These are phyloP conservation scores for Boletus edulis DNA, from an alignment of 768 basidiomycete genomes.

Conservation along the genomic window DNA sequence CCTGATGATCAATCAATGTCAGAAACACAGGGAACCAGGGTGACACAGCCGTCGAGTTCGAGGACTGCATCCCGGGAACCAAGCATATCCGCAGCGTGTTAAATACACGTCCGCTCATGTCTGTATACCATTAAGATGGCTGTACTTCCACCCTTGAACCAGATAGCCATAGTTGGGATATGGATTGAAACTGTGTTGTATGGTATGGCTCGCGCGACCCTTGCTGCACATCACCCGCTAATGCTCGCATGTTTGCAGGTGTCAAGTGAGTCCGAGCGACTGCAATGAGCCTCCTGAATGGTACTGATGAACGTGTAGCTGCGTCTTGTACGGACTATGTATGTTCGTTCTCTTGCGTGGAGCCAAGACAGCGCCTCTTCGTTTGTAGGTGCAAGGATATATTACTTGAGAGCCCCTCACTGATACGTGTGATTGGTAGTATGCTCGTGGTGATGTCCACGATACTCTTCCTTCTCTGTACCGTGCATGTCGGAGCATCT, in stretches of 20 bases:
- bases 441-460: background rate
- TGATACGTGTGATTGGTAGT: background rate
- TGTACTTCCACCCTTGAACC: background rate
- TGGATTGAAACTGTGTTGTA: background rate
- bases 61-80: too few relatives aligned
- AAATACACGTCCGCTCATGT: background rate
- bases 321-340: background rate
- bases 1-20: too few relatives aligned
- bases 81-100: too few relatives aligned
- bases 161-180: background rate
- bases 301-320: background rate
- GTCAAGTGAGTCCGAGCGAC: background rate
- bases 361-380: background rate
- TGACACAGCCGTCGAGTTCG: too few relatives aligned
- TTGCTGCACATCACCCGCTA: background rate
- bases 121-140: background rate
- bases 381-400: background rate
- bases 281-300: too few relatives aligned
- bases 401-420: too few relatives aligned
- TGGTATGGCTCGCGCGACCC: background rate
- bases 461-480: background rate
- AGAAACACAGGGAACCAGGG: too few relatives aligned
- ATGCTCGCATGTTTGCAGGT: background rate
- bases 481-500: background rate
- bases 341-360: background rate